Evolutionary conservation across 1,139 yeast genomes (phyloP).

Genomic region (Candida sanyaensis): DNA sequence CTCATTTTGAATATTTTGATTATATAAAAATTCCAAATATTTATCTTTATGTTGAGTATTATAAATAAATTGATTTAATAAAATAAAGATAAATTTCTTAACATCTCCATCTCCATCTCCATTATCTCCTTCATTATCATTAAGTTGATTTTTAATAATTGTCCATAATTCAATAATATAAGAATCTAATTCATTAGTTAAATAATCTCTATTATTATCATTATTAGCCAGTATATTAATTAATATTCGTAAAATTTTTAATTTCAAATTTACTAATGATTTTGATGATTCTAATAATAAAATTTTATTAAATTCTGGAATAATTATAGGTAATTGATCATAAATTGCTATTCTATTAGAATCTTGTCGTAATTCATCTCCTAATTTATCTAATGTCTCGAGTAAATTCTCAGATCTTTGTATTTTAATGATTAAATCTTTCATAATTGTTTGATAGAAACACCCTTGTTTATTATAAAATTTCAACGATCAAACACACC

Average conservation of each 20-base stretch:
- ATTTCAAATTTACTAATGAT: neutral
- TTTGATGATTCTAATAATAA: conserved; percentile 5
- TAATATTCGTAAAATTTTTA: conserved; percentile 28
- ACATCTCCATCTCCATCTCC: neutral
- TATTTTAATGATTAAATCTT: conserved; percentile 8
- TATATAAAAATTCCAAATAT: conserved; percentile 9
- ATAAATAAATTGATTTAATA: conserved; percentile 38
- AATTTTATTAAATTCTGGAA: conserved; percentile 12
- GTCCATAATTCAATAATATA: conserved; percentile 25
- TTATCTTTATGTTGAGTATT: conserved; percentile 22
- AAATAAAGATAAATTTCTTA: conserved; percentile 16
- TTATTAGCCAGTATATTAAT: conserved; percentile 41
- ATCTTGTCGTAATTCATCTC: conserved; percentile 31
- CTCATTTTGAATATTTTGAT: conserved; percentile 2
- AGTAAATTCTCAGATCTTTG: conserved; percentile 1
- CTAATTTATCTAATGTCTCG: conserved; percentile 19
- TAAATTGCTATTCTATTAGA: conserved; percentile 18
- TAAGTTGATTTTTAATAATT: conserved; percentile 5
- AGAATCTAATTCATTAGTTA: conserved; percentile 16
- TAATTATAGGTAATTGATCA: conserved; percentile 10
- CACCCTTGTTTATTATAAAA: too few relatives aligned
- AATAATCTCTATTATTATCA: conserved; percentile 30
- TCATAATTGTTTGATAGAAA: too few relatives aligned
- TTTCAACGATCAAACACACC: too few relatives aligned
- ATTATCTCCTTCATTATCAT: conserved; percentile 1